Evolutionary conservation across 1,139 yeast genomes (phyloP).

Genomic region (Debaryomyces coudertii): DNA sequence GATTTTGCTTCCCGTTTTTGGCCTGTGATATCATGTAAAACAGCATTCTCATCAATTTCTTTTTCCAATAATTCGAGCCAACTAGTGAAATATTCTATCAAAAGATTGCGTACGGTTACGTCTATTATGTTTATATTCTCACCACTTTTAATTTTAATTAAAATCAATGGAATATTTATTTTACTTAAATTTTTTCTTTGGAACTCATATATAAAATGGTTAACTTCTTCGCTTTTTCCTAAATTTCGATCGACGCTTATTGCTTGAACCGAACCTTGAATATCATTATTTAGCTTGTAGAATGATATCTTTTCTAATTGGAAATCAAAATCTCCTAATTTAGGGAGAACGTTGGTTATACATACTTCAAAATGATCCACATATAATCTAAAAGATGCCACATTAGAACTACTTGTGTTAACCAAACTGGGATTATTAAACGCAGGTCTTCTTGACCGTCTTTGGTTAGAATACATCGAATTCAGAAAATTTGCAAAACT

Average conservation of each 20-base stretch:
- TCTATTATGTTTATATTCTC: slow-evolving; percentile 31
- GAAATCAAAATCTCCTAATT: slow-evolving; percentile 51
- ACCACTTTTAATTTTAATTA: slow-evolving; percentile 22
- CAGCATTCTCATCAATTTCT: slow-evolving; percentile 12
- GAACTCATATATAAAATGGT: slow-evolving; percentile 31
- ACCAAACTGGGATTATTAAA: slow-evolving; percentile 14
- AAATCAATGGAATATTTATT: slow-evolving; percentile 25
- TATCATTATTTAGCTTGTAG: slow-evolving; percentile 34
- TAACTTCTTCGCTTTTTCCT: slow-evolving; percentile 1
- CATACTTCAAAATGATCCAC: slow-evolving; percentile 28
- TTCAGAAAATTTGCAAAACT: slow-evolving; percentile 11
- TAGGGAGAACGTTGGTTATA: slow-evolving; percentile 30
- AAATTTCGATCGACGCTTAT: slow-evolving; percentile 25
- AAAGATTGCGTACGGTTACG: slow-evolving; percentile 45
- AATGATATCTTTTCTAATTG: slow-evolving; percentile 28
- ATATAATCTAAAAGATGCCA: slow-evolving; percentile 25
- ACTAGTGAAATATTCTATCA: slow-evolving; percentile 55
- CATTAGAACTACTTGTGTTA: slow-evolving; percentile 14
- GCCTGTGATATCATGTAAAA: slow-evolving; percentile 8
- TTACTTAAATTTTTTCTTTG: slow-evolving; percentile 21
- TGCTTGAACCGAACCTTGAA: slow-evolving; percentile 33
- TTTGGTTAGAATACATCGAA: slow-evolving; percentile 19
- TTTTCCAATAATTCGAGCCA: slow-evolving; percentile 48
- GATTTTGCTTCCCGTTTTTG: slow-evolving; percentile 1
- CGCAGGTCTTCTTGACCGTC: slow-evolving; percentile 20